These are phyloP conservation scores for Podospora pseudoanserina DNA, from an alignment of 495 filamentous ascomycete species.

Conservation along the genomic window DNA sequence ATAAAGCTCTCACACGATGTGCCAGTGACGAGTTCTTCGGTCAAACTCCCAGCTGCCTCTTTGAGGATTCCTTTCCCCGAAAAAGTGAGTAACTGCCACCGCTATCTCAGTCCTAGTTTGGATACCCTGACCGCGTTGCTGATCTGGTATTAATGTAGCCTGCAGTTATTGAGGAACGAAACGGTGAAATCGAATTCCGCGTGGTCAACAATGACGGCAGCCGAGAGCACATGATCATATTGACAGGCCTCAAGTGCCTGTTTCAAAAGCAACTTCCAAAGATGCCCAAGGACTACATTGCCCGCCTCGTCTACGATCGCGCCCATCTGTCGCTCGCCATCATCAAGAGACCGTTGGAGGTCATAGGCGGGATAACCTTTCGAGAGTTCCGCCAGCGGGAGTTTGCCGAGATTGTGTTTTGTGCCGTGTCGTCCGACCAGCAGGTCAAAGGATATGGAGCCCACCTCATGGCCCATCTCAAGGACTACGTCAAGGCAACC, in stretches of 20 bases:
- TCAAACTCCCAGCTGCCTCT: constrained; percentile 1
- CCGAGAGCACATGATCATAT: constrained; percentile 78
- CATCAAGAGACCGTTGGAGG: constrained; percentile 86
- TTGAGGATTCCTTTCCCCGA: constrained; percentile 61
- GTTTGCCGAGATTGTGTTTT: constrained; percentile 97
- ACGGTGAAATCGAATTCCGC: constrained; percentile 90
- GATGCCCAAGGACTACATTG: constrained; percentile 98
- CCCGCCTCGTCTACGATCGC: constrained; percentile 91
- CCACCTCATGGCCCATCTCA: constrained; percentile 93
- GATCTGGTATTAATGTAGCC: constrained; percentile 47
- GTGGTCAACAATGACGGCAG: constrained; percentile 93
- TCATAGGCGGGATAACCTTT: constrained; percentile 92
- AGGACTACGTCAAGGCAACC: constrained; percentile 94
- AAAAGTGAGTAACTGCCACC: constrained; percentile 47
- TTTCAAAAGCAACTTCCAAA: constrained; percentile 97
- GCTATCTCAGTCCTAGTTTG: neutral
- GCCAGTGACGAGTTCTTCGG: neutral
- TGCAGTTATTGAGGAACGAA: constrained; percentile 85
- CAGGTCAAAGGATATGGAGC: constrained; percentile 97
- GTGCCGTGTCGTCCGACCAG: constrained; percentile 92
- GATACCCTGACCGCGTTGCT: neutral
- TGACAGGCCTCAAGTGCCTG: constrained; percentile 91
- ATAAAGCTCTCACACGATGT: constrained; percentile 18
- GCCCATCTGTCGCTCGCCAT: constrained; percentile 93
- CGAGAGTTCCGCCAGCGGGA: constrained; percentile 80